A percentile compares a stretch with the other conserved stretches of the same genome.
These are phyloP conservation scores for Beauveria brongniartii DNA, from an alignment of 2,329 filamentous ascomycete species.

Conservation along the genomic window DNA sequence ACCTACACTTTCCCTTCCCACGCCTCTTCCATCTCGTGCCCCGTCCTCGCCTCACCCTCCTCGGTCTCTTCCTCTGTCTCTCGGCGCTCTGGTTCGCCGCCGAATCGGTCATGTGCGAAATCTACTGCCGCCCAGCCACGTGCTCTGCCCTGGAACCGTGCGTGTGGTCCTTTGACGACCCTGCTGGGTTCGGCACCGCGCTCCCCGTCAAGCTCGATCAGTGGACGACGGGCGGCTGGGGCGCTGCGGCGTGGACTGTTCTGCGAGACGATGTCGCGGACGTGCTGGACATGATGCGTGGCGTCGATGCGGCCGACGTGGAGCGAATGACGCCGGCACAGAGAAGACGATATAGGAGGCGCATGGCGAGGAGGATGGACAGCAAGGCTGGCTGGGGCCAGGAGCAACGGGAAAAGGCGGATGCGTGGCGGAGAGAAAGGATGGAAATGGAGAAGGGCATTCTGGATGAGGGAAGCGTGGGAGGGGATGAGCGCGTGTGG, in stretches of 20 bases:
- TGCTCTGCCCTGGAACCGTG: constrained; percentile 41
- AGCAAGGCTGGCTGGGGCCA: constrained; percentile 16
- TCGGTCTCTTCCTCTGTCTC: constrained; percentile 38
- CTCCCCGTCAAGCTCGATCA: constrained; percentile 56
- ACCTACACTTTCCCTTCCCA: constrained; percentile 37
- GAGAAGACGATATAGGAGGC: constrained; percentile 40
- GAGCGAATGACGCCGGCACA: constrained; percentile 36
- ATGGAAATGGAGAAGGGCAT: constrained; percentile 29
- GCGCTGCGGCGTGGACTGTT: constrained; percentile 27
- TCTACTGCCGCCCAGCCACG: constrained; percentile 45
- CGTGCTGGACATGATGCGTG: constrained; percentile 35
- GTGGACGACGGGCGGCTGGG: constrained; percentile 48
- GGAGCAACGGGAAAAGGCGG: constrained; percentile 35
- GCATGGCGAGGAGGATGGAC: constrained; percentile 38
- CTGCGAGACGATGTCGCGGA: constrained; percentile 40
- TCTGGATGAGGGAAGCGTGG: constrained; percentile 26
- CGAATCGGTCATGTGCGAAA: constrained; percentile 45
- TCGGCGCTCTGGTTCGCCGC: constrained; percentile 43
- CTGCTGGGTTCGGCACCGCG: constrained; percentile 48
- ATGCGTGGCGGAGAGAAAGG: constrained; percentile 37
- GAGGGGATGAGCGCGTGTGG: constrained; percentile 23
- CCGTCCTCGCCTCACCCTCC: constrained; percentile 37
- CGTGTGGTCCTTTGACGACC: constrained; percentile 49
- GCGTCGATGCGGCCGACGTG: constrained; percentile 37
- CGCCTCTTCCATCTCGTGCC: constrained; percentile 37